Evolutionary conservation across 768 basidiomycete genomes (phyloP).

Genomic region (Chalciporus pseudorubinellus): DNA sequence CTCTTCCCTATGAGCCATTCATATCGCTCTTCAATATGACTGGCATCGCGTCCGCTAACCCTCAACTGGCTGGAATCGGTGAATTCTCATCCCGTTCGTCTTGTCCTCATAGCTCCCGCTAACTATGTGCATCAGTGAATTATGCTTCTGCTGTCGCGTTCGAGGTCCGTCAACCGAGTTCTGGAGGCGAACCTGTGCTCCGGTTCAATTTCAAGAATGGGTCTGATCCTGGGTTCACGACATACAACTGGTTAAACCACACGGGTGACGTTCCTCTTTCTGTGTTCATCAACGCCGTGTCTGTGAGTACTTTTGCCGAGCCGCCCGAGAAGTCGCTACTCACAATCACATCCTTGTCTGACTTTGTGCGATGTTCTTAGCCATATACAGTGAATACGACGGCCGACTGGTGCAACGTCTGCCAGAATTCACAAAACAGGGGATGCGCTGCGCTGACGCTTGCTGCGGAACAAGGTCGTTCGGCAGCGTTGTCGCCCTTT

Average conservation of each 20-base stretch:
- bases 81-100: neutral
- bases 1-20: conserved; percentile 76
- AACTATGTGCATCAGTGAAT: conserved; percentile 41
- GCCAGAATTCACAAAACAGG: conserved; percentile 54
- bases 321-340: neutral
- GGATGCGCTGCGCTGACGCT: conserved; percentile 52
- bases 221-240: conserved; percentile 45
- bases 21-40: conserved; percentile 79
- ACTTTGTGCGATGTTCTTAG: conserved; percentile 28
- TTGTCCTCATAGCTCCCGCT: neutral
- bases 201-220: conserved; percentile 74
- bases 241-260: conserved; percentile 45
- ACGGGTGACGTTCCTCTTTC: conserved; percentile 54
- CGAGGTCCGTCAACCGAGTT: conserved; percentile 53
- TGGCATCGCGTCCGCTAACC: conserved; percentile 46
- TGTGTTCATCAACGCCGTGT: conserved; percentile 43
- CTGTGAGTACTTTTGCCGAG: conserved; percentile 28
- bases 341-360: neutral
- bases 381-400: conserved; percentile 51
- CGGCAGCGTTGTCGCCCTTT: conserved; percentile 39
- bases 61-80: conserved; percentile 61
- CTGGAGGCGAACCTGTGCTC: conserved; percentile 48
- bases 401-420: conserved; percentile 56
- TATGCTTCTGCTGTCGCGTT: conserved; percentile 58
- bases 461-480: conserved; percentile 23